phyloP scores from a whole-genome alignment of 805 yeast genomes.

The Nematodospora valgi region DNA sequence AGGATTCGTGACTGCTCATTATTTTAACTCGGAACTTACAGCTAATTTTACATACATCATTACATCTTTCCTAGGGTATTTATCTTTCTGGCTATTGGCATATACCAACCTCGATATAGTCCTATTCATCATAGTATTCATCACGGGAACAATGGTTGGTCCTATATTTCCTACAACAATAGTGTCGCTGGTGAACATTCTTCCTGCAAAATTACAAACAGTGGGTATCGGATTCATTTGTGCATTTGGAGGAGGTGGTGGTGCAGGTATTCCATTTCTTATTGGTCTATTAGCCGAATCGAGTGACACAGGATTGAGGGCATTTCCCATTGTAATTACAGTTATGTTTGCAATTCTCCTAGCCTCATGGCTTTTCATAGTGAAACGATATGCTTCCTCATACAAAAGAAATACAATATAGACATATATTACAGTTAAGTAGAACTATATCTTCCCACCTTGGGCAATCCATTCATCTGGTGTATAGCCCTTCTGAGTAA shows the following conservation, averaged over 20 bases:
- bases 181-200: slow-evolving; percentile 55
- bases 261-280: slow-evolving; percentile 68
- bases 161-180: slow-evolving; percentile 67
- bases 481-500: slow-evolving; percentile 87
- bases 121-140: slow-evolving; percentile 33
- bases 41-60: slow-evolving; percentile 42
- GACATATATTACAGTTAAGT: slow-evolving; percentile 3
- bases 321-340: slow-evolving; percentile 30
- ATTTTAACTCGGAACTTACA: slow-evolving; percentile 43
- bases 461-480: slow-evolving; percentile 74
- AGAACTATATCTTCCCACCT: slow-evolving; percentile 27
- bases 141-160: slow-evolving; percentile 50
- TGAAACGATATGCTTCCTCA: slow-evolving; percentile 6
- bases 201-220: slow-evolving; percentile 60
- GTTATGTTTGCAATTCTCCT: slow-evolving; percentile 21
- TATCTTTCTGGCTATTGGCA: slow-evolving; percentile 23
- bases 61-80: slow-evolving; percentile 26
- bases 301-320: slow-evolving; percentile 27
- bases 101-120: slow-evolving; percentile 26
- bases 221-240: slow-evolving; percentile 72
- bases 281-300: slow-evolving; percentile 49
- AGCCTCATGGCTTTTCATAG: slow-evolving; percentile 22
- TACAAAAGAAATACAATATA: slow-evolving; percentile 9
- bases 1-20: slow-evolving; percentile 53
- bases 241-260: slow-evolving; percentile 81